These are phyloP conservation scores for Mychonastes homosphaera DNA, from an alignment of 139 green algal genomes.

Conservation along the genomic window DNA sequence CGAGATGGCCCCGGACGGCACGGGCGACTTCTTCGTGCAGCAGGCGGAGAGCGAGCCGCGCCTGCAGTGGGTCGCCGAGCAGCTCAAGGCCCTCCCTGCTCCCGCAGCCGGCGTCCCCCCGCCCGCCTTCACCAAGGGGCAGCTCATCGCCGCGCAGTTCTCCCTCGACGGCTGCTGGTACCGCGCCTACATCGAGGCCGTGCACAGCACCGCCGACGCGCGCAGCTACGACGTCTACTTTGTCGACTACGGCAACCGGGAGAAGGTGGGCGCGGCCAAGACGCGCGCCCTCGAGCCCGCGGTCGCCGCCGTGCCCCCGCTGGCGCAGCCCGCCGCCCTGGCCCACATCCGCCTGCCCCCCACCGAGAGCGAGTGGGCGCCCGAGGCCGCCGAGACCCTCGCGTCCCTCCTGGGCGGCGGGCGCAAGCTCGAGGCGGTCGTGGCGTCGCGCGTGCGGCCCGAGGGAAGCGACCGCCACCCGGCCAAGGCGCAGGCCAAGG, in stretches of 20 bases:
- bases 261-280: slow-evolving; percentile 28
- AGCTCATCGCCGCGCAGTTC: not conserved
- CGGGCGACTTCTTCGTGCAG: slow-evolving; percentile 74
- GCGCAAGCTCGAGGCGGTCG: slow-evolving; percentile 15
- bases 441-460: slow-evolving; percentile 32
- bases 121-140: not conserved
- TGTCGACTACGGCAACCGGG: slow-evolving; percentile 89
- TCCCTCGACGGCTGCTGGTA: not conserved
- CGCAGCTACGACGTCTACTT: slow-evolving; percentile 72
- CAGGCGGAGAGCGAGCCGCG: slow-evolving; percentile 53
- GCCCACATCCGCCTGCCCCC: slow-evolving; percentile 52
- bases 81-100: slow-evolving; percentile 32
- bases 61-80: slow-evolving; percentile 55
- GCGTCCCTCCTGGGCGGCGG: slow-evolving; percentile 3
- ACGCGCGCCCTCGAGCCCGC: slow-evolving; percentile 50
- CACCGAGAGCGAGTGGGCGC: too few species aligned
- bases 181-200: slow-evolving; percentile 15
- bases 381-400: not conserved
- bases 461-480: slow-evolving; percentile 35
- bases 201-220: slow-evolving; percentile 24
- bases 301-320: slow-evolving; percentile 60
- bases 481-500: slow-evolving; percentile 27
- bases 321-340: slow-evolving; percentile 38
- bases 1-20: slow-evolving; percentile 61
- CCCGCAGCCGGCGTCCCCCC: not conserved